These are phyloP conservation scores for Stenogyne calaminthoides DNA, from an alignment of 305 asterid species.

Conservation along the genomic window DNA sequence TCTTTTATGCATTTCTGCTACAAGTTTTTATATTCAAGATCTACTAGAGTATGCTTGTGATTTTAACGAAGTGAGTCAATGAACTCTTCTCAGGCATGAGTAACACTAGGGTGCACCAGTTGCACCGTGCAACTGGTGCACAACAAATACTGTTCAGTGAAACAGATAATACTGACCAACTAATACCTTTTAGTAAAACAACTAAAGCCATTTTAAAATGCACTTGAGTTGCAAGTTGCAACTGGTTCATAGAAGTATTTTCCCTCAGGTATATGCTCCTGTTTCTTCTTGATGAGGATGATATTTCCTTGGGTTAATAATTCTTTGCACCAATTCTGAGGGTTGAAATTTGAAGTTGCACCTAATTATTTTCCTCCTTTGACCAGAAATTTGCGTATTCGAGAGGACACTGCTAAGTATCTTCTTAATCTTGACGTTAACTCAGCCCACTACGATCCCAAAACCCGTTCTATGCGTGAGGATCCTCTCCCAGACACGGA, in stretches of 20 bases:
- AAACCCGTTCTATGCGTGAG: constrained; percentile 98
- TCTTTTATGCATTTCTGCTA: neutral
- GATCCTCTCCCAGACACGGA: constrained; percentile 99
- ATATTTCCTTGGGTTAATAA: neutral
- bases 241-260: no score
- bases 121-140: no score
- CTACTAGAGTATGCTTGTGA: neutral
- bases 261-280: neutral
- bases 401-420: constrained; percentile 97
- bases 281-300: constrained; percentile 15
- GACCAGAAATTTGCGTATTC: constrained; percentile 90
- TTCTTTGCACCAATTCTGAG: neutral
- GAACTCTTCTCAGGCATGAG: neutral
- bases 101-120: no score
- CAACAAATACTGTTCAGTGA: no score
- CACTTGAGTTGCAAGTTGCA: no score
- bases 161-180: no score
- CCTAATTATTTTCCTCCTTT: constrained; percentile 16
- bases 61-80: neutral
- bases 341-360: constrained; percentile 14
- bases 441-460: constrained; percentile 95
- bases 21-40: neutral
- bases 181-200: no score
- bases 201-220: no score
- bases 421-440: constrained; percentile 94